A percentile compares a stretch with the other conserved stretches of the same genome.
Evolutionary conservation across 2,329 filamentous ascomycete genomes (phyloP).

Genomic region (Fusarium sp.): DNA sequence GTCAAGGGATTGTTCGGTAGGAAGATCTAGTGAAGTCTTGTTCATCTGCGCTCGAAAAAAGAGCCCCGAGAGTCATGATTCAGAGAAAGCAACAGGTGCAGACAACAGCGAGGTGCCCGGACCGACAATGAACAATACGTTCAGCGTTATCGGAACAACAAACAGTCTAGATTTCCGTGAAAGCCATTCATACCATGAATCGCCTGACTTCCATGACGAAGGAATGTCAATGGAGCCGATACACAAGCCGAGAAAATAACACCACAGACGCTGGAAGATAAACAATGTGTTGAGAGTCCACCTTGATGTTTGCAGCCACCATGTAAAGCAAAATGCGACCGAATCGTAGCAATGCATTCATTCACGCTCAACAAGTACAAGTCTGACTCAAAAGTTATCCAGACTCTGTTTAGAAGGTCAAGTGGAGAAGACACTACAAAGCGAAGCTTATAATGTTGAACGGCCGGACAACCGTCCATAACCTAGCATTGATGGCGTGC

Average conservation of each 20-base stretch:
- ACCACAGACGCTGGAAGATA: slow-evolving; percentile 7
- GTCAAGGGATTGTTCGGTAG: not conserved
- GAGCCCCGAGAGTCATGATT: not conserved
- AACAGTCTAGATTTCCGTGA: not conserved
- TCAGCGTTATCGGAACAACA: slow-evolving; percentile 5
- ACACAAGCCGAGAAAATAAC: not conserved
- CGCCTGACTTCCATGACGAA: not conserved
- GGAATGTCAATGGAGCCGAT: slow-evolving; percentile 13
- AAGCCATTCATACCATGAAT: not conserved
- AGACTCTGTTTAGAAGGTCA: not conserved
- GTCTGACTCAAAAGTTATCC: slow-evolving; percentile 27
- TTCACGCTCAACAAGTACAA: not conserved
- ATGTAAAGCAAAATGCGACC: not conserved
- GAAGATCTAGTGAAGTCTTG: not conserved
- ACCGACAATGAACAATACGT: not conserved
- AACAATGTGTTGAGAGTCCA: not conserved
- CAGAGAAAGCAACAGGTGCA: not conserved
- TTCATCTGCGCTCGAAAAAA: not conserved
- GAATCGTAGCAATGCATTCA: slow-evolving; percentile 5
- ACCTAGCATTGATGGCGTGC: slow-evolving; percentile 15
- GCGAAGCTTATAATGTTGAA: not conserved
- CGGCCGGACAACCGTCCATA: slow-evolving; percentile 4
- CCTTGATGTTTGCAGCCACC: slow-evolving; percentile 6
- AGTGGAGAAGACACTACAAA: slow-evolving; percentile 19
- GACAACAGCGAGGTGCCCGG: not conserved